These are phyloP conservation scores for Lachnellula subtilissima DNA, from an alignment of 2,329 filamentous ascomycete genomes.

Conservation along the genomic window DNA sequence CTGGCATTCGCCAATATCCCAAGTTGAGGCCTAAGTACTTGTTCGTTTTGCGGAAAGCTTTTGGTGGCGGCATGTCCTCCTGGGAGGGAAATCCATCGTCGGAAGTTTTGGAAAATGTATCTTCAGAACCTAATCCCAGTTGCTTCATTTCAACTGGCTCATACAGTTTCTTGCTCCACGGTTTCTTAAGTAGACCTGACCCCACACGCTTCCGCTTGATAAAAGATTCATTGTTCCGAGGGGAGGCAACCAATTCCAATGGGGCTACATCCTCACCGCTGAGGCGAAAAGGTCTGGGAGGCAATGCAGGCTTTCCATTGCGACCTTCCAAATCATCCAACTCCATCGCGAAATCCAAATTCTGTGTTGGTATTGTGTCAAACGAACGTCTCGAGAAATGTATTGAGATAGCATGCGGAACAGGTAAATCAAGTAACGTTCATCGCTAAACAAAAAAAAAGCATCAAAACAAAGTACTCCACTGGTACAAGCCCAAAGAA, in stretches of 20 bases:
- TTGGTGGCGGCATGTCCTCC: background rate
- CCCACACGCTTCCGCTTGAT: background rate
- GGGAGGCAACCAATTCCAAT: background rate
- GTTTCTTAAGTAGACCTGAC: background rate
- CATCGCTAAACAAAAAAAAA: background rate
- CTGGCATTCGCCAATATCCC: conserved; percentile 7
- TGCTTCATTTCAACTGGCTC: background rate
- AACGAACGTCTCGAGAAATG: background rate
- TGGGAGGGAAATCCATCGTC: background rate
- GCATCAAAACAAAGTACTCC: background rate
- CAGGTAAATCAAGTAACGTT: background rate
- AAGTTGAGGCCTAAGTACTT: conserved; percentile 2
- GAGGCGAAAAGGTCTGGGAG: background rate
- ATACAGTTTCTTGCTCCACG: background rate
- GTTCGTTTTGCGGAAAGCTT: conserved; percentile 5
- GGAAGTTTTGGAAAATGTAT: background rate
- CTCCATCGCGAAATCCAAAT: background rate
- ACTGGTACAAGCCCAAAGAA: background rate
- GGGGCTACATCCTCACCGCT: background rate
- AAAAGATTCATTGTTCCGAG: background rate
- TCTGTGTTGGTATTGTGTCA: background rate
- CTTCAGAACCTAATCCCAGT: background rate
- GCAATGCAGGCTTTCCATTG: background rate
- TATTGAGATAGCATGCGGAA: background rate
- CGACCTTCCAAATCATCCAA: background rate